These are phyloP conservation scores for Carpinus fangiana DNA, from an alignment of 306 rosid genomes.

Conservation along the genomic window DNA sequence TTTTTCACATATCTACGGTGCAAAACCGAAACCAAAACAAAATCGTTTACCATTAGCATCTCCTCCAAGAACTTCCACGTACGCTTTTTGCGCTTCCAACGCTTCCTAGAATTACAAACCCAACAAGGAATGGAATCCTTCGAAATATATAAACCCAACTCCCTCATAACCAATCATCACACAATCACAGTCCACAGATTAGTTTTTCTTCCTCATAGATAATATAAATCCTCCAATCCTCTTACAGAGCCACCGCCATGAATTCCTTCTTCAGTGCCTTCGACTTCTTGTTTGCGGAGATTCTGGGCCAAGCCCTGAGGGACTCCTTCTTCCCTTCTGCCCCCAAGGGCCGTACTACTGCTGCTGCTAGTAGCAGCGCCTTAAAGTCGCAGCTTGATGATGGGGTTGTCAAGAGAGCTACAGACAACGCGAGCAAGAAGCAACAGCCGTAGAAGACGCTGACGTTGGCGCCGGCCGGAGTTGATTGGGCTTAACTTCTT, in stretches of 20 bases:
- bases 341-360: background rate
- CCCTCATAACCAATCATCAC: no score
- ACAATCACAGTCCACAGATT: no score
- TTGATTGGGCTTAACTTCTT: constrained; percentile 21
- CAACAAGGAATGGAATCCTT: background rate
- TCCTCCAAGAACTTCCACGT: no score
- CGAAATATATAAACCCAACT: no score
- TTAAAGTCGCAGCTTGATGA: no score
- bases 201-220: no score
- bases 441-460: background rate
- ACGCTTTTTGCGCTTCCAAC: background rate
- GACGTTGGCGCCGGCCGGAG: constrained; percentile 16
- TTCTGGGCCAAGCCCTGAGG: constrained; percentile 35
- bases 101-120: background rate
- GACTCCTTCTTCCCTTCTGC: constrained; percentile 21
- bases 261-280: constrained; percentile 52
- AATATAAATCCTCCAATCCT: no score
- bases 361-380: background rate
- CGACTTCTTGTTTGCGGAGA: constrained; percentile 41
- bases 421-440: background rate
- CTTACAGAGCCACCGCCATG: constrained; percentile 1
- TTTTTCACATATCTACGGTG: no score
- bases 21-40: no score
- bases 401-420: no score
- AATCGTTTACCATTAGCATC: no score